Evolutionary conservation across 257 asterid species (phyloP), one percentile per base, ranked within the genome.

Genomic region (Forsythia viridissima): DNA sequence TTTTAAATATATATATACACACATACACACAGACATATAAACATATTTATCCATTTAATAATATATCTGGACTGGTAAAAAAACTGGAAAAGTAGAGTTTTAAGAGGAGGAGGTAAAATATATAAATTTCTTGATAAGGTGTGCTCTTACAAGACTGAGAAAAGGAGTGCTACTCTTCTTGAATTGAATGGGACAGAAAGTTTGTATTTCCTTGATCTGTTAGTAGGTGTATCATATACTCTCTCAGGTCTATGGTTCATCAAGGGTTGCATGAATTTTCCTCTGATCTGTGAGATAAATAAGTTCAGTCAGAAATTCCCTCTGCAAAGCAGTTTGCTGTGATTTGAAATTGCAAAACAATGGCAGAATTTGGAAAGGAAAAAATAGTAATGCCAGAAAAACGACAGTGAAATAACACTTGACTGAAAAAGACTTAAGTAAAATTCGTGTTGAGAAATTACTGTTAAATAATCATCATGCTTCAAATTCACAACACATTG

Each of bases 161-260:
- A 94, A 66, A 94, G 85, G 87, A 92, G 90, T 84, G 91, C 92
- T 36, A 94, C 88, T 86, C 94, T 93, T 88, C 97, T 91, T 80
- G 98, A 90, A 83, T 89, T 92, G 91, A 94, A 92, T 51, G 97
- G 91, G 81, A 85, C 77, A 59, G 95, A 91, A 65, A 96, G 92
- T 87, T 92, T 94, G 90, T 84, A 92, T 82, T 91, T 94, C 87
- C 96, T 88, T 83, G 94, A 83, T 87, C 93, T 85, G 87, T 81
- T 86, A 46, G 79, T 82, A 37, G 97, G 76, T 61, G 80, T 79
- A 77, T 88, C 94, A 52, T 88, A 77, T 71, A 82, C 80, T 78
- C 85, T 89, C 76, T 89, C 98, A 34, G 89, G 75, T 79, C 83
- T 90, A 72, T 87, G 88, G 77, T 89, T 88, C 93, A 86, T 86